Percentiles rank a stretch among this genome's conserved stretches.
Evolutionary conservation across 306 rosid species (phyloP).

Genomic region (Bauhinia variegata): DNA sequence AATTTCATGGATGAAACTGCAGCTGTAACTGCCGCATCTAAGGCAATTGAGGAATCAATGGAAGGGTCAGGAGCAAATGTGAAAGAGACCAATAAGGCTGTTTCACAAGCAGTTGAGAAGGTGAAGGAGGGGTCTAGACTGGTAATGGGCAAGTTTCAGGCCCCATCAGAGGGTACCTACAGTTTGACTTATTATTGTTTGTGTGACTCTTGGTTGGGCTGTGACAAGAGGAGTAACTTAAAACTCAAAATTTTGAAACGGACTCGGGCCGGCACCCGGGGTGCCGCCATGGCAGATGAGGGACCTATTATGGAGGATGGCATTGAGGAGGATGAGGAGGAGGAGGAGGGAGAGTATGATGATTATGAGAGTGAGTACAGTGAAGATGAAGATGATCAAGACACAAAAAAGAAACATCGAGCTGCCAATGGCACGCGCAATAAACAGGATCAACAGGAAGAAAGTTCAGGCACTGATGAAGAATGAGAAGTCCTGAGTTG

Average conservation of each 20-base stretch:
- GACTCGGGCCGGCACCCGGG: constrained; percentile 88
- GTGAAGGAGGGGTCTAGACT: constrained; percentile 82
- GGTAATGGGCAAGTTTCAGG: constrained; percentile 85
- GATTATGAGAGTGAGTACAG: constrained; percentile 60
- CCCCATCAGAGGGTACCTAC: constrained; percentile 89
- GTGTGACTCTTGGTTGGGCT: constrained; percentile 96
- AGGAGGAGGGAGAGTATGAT: constrained; percentile 53
- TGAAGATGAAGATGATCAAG: constrained; percentile 56
- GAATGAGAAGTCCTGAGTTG: constrained; percentile 39
- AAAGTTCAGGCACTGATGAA: constrained; percentile 53
- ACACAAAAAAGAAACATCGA: constrained; percentile 46
- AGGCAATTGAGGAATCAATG: constrained; percentile 86
- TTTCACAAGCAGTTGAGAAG: constrained; percentile 77
- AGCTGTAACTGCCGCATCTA: constrained; percentile 84
- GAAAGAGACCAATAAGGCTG: constrained; percentile 74
- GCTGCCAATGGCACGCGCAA: constrained; percentile 46
- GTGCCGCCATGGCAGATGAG: constrained; percentile 56
- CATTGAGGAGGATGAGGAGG: constrained; percentile 55
- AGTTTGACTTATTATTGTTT: constrained; percentile 79
- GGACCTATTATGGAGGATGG: constrained; percentile 63
- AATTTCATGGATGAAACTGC: constrained; percentile 93
- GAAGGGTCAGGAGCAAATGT: constrained; percentile 85
- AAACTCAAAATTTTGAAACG: constrained; percentile 86
- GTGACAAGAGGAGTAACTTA: constrained; percentile 72
- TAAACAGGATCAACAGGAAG: constrained; percentile 44